Evolutionary conservation across 2,329 filamentous ascomycete genomes (phyloP).

Genomic region (Epichloe brachyelytri): DNA sequence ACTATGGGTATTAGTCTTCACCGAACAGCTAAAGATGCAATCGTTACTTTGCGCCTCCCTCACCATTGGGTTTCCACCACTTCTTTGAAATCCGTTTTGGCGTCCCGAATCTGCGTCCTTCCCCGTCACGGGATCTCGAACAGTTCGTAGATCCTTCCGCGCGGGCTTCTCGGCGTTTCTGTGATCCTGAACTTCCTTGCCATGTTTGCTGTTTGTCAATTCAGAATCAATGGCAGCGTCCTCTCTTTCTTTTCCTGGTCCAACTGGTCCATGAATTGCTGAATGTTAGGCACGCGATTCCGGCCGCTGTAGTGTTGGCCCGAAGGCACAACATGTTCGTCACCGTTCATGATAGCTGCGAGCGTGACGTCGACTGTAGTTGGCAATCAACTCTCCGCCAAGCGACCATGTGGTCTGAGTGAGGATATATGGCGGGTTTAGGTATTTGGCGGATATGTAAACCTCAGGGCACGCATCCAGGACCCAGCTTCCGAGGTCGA

Average conservation of each 20-base stretch:
- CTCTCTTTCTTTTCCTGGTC: conserved; percentile 68
- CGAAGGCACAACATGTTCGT: conserved; percentile 29
- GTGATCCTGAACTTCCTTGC: conserved; percentile 30
- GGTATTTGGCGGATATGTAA: not conserved
- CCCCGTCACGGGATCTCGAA: conserved; percentile 82
- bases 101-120: conserved; percentile 75
- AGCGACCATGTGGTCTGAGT: not conserved
- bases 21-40: not conserved
- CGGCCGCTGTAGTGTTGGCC: conserved; percentile 66
- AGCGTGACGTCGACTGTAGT: no score
- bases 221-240: conserved; percentile 58
- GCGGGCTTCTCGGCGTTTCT: conserved; percentile 23
- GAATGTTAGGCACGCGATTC: conserved; percentile 80
- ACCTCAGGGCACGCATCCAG: not conserved
- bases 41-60: not conserved
- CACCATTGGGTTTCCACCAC: conserved; percentile 61
- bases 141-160: conserved; percentile 46
- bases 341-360: conserved; percentile 20
- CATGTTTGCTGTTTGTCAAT: conserved; percentile 23
- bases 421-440: not conserved
- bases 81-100: conserved; percentile 55
- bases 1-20: not conserved
- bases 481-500: not conserved
- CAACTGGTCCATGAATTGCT: conserved; percentile 66
- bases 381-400: no score